phyloP scores from a whole-genome alignment of 306 rosid species.

The Trifolium pratense region DNA sequence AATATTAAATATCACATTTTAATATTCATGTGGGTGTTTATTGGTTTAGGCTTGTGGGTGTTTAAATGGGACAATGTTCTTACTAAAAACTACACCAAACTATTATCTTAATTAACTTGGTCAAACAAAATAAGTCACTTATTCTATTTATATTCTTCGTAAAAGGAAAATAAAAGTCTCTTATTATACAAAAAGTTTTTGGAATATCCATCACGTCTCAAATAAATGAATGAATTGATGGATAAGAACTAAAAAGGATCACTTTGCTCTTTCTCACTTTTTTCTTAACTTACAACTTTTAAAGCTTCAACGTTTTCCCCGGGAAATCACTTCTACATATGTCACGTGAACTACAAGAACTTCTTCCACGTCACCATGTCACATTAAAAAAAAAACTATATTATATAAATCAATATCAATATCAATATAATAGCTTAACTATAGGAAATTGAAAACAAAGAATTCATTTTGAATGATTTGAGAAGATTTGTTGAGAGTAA shows the following conservation, averaged over 20 bases:
- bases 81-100: too few relatives aligned
- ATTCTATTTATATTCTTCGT: too few relatives aligned
- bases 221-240: conserved; percentile 19
- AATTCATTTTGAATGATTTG: not conserved
- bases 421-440: not conserved
- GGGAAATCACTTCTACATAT: not conserved
- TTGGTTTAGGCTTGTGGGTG: too few relatives aligned
- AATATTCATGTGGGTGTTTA: too few relatives aligned
- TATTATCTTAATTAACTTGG: too few relatives aligned
- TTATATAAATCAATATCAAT: not conserved
- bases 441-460: not conserved
- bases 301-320: conserved; percentile 34
- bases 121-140: too few relatives aligned
- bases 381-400: not conserved
- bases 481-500: not conserved
- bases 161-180: too few relatives aligned
- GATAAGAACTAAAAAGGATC: conserved; percentile 41
- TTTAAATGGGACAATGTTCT: too few relatives aligned
- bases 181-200: conserved; percentile 3
- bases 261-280: conserved; percentile 28
- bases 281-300: not conserved
- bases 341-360: conserved; percentile 38
- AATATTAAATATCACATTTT: too few relatives aligned
- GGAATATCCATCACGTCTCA: conserved; percentile 10
- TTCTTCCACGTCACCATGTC: conserved; percentile 20